Conservation (phyloP, 306 rosid genomes). For the Psophocarpus tetragonolobus region DNA sequence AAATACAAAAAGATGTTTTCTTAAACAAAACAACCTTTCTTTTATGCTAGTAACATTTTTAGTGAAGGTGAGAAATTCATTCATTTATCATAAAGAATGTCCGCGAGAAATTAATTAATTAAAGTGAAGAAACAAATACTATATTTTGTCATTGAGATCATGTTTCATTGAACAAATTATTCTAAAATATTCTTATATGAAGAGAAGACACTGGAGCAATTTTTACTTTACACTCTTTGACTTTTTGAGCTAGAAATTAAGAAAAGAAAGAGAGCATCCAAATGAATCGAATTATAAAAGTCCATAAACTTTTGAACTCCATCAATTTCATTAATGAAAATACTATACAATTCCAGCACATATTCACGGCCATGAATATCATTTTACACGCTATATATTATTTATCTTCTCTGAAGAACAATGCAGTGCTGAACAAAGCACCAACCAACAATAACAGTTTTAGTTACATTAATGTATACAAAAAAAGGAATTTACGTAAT, state of each 20-base stretch:
- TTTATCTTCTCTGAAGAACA: background rate
- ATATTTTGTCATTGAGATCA: no score
- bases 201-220: no score
- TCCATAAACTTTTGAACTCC: background rate
- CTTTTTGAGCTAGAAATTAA: background rate
- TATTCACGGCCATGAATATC: background rate
- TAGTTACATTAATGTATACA: background rate
- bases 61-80: background rate
- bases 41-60: background rate
- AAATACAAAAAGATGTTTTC: no score
- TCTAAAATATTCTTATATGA: no score
- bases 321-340: background rate
- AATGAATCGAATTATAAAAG: background rate
- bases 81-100: no score
- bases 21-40: no score
- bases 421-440: constrained; percentile 10
- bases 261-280: background rate
- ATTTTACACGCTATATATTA: background rate
- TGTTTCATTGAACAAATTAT: no score
- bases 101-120: no score
- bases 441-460: background rate
- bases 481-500: background rate
- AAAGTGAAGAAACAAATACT: no score
- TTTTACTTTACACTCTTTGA: no score
- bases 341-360: constrained; percentile 20